A percentile compares a stretch with the other conserved stretches of the same genome.
Evolutionary conservation across 805 yeast species (phyloP).

Genomic region (Wickerhamiella hasegawae): DNA sequence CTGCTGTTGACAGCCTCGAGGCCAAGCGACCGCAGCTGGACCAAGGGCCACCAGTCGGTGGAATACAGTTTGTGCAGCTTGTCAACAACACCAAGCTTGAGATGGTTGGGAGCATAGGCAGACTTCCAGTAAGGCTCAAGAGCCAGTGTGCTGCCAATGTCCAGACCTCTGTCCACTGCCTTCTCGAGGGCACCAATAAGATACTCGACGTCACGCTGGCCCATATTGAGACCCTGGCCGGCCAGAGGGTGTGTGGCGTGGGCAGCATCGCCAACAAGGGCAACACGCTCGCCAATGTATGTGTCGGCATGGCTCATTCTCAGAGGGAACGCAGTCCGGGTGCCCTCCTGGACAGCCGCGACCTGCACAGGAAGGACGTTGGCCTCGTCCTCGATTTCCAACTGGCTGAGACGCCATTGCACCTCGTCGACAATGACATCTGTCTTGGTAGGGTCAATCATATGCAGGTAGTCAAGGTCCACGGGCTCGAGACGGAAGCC

Average conservation of each 20-base stretch:
- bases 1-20: conserved; percentile 49
- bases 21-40: conserved; percentile 60
- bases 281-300: conserved; percentile 70
- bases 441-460: conserved; percentile 19
- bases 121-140: conserved; percentile 76
- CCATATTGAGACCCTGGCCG: conserved; percentile 97
- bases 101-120: conserved; percentile 69
- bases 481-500: conserved; percentile 64
- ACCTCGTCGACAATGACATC: conserved; percentile 49
- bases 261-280: conserved; percentile 96
- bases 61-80: conserved; percentile 78
- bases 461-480: conserved; percentile 59
- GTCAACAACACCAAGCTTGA: conserved; percentile 75
- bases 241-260: conserved; percentile 96
- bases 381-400: conserved; percentile 34
- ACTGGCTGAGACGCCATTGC: conserved; percentile 45
- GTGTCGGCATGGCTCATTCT: conserved; percentile 81
- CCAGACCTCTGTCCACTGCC: conserved; percentile 66
- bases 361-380: conserved; percentile 51
- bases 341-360: conserved; percentile 36
- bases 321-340: conserved; percentile 81
- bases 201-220: conserved; percentile 76
- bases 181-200: conserved; percentile 52
- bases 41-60: conserved; percentile 57
- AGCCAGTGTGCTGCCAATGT: conserved; percentile 67